A percentile compares a stretch with the other conserved stretches of the same genome.
Evolutionary conservation across 2,329 filamentous ascomycete species (phyloP).

Genomic region (Cyphellophora europaea): DNA sequence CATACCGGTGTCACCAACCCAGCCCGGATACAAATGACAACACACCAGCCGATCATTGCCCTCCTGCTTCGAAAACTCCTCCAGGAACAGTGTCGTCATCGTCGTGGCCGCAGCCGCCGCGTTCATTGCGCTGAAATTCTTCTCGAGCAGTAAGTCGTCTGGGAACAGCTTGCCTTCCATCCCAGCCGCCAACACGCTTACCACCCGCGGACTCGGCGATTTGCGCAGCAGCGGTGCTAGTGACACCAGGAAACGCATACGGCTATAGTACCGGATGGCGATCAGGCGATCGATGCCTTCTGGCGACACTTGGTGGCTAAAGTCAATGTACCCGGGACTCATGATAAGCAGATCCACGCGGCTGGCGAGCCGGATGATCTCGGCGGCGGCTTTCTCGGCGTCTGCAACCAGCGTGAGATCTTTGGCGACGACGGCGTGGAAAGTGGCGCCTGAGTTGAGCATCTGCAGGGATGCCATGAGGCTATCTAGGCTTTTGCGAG

Average conservation of each 20-base stretch:
- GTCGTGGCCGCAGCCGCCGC: slow-evolving; percentile 36
- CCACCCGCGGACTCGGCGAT: slow-evolving; percentile 31
- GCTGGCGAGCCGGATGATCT: slow-evolving; percentile 1
- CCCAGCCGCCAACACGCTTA: slow-evolving; percentile 46
- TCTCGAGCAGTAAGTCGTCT: slow-evolving; percentile 36
- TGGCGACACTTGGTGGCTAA: slow-evolving; percentile 24
- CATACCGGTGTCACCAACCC: no score
- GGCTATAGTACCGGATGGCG: slow-evolving; percentile 47
- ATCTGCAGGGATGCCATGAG: slow-evolving; percentile 4
- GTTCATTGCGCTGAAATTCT: slow-evolving; percentile 28
- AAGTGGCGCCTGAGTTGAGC: slow-evolving; percentile 5
- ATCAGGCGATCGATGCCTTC: slow-evolving; percentile 48
- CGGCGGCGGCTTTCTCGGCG: slow-evolving; percentile 6
- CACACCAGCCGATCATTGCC: slow-evolving; percentile 38
- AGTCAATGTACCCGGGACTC: slow-evolving; percentile 9
- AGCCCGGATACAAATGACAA: slow-evolving; percentile 39
- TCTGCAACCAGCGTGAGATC: slow-evolving; percentile 9
- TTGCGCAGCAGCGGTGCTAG: slow-evolving; percentile 39
- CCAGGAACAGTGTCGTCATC: slow-evolving; percentile 42
- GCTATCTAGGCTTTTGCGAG: neutral
- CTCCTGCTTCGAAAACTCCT: slow-evolving; percentile 34
- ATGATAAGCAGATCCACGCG: slow-evolving; percentile 12
- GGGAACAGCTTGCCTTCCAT: slow-evolving; percentile 41
- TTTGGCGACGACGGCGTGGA: slow-evolving; percentile 6
- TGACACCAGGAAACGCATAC: slow-evolving; percentile 47